Percentiles rank a stretch among this genome's conserved stretches.
These are phyloP conservation scores for Vitis riparia DNA, from an alignment of 164 flowering plant genomes.

Conservation along the genomic window DNA sequence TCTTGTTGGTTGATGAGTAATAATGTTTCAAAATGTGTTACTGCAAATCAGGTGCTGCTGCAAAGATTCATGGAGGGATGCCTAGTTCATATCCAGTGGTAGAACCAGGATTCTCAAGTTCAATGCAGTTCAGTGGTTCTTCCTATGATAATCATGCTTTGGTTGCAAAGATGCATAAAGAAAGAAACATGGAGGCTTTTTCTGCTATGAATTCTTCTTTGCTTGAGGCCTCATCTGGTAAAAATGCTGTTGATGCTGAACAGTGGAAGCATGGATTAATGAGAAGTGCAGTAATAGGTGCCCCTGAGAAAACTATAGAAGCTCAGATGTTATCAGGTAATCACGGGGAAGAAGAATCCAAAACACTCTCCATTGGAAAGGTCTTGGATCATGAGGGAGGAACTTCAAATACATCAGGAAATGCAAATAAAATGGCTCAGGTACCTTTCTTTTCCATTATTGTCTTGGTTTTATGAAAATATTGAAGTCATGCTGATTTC, in stretches of 20 bases:
- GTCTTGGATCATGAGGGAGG: constrained; percentile 52
- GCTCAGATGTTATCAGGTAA: constrained; percentile 25
- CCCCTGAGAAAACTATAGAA: constrained; percentile 28
- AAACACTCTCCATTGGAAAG: constrained; percentile 27
- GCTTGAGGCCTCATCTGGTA: constrained; percentile 23
- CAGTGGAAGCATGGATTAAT: constrained; percentile 26
- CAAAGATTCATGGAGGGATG: constrained; percentile 45
- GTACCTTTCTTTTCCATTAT: constrained; percentile 25
- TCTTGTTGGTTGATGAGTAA: not conserved
- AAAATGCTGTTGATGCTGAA: constrained; percentile 28
- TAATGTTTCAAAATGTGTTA: constrained; percentile 9
- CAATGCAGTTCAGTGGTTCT: constrained; percentile 30
- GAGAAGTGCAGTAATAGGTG: constrained; percentile 15
- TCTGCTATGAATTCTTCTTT: constrained; percentile 21
- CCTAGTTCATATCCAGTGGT: constrained; percentile 37
- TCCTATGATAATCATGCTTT: constrained; percentile 37
- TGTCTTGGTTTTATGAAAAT: not conserved
- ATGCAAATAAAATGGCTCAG: constrained; percentile 45
- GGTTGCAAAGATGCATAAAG: constrained; percentile 27
- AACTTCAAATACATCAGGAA: constrained; percentile 25
- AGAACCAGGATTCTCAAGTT: constrained; percentile 42
- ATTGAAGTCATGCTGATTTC: not conserved
- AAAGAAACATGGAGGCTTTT: constrained; percentile 30
- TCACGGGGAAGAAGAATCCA: constrained; percentile 23
- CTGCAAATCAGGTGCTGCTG: constrained; percentile 36